Base-by-base conservation (phyloP, 768 basidiomycete species). In the Coprinopsis marcescibilis region DNA sequence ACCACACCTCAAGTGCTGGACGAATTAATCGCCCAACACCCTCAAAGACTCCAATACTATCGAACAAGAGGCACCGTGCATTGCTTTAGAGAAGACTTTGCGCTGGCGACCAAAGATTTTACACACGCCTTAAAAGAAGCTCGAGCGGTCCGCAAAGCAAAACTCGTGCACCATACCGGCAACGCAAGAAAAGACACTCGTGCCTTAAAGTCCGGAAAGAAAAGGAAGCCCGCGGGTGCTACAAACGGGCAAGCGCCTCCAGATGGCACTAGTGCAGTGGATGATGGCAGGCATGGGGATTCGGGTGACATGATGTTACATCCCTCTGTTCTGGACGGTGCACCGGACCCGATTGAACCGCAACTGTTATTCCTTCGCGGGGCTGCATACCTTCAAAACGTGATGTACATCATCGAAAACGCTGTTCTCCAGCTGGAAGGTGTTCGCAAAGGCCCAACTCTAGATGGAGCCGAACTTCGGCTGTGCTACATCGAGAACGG, bases 31-130 rank as follows among this genome's bases (percentile, higher is more conserved):
- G 72, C 76, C 1, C 64, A 69, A 14, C 65, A 83, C 50, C 91
- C 91, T 0, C 81, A 90, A 49, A 77, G 79, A 15, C 76, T 93
- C 26, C 89, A 93, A 63, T 91, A 86, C 61, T 86, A 79, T 58
- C 81, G 91, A 37, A 92, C 91, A 1, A 80, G 89, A n/a, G 91
- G 90, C 7, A 87, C 93, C 47, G 89, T 93, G 11, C 86, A 86
- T 55, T 86, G 83, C 59, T 93, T 92, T 71, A 78, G 87, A 39
- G 89, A 93, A 50, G 89, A 92, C 60, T 92, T 83, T 55, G 49
- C 67, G 2, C 69, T 75, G 25, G 90, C 90, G 1, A 78, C 76
- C 23, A 85, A 80, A 57, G 89, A 91, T 60, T 91, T 89, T 51
- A 91, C 90, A 0, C 63, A 81, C 52, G 89, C 85, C 2, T 73